Conservation (phyloP, 805 yeast species). For the Clavispora fructus region DNA sequence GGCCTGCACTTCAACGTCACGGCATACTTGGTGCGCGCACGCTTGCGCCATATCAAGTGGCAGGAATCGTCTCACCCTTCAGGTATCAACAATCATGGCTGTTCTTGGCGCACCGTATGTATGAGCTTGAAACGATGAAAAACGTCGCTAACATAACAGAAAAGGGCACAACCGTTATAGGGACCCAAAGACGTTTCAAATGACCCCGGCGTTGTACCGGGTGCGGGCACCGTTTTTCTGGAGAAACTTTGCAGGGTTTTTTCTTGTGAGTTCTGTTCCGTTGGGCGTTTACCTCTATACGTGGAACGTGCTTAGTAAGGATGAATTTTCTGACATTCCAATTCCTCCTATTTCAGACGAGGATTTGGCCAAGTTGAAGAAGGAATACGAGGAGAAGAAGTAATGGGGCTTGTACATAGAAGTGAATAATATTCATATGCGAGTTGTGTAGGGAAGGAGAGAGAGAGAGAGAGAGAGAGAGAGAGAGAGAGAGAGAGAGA, state of each 20-base stretch:
- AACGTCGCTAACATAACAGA: conserved; percentile 20
- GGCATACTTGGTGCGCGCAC: not conserved
- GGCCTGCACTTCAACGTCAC: not conserved
- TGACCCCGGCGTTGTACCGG: conserved; percentile 91
- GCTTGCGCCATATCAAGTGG: not conserved
- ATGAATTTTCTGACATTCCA: conserved; percentile 88
- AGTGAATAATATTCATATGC: not conserved
- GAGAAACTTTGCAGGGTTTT: conserved; percentile 64
- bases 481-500: too few species aligned
- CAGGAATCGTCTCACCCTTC: not conserved
- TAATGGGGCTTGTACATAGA: conserved; percentile 1
- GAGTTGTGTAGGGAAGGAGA: not conserved
- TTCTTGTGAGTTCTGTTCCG: conserved; percentile 57
- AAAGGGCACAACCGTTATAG: conserved; percentile 41
- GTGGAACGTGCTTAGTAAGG: conserved; percentile 59
- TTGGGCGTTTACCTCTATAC: conserved; percentile 63
- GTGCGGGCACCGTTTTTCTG: conserved; percentile 85
- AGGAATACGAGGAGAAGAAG: conserved; percentile 58
- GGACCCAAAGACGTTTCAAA: conserved; percentile 68
- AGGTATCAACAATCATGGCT: conserved; percentile 14
- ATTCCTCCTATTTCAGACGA: conserved; percentile 85
- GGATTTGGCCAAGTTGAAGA: conserved; percentile 65
- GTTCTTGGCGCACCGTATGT: conserved; percentile 30
- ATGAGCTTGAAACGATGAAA: not conserved
- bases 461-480: too few species aligned